Percentiles rank a stretch among this genome's conserved stretches.
These are phyloP conservation scores for Phytophthora aleatoria DNA, from an alignment of 352 stramenopile genomes.

Conservation along the genomic window DNA sequence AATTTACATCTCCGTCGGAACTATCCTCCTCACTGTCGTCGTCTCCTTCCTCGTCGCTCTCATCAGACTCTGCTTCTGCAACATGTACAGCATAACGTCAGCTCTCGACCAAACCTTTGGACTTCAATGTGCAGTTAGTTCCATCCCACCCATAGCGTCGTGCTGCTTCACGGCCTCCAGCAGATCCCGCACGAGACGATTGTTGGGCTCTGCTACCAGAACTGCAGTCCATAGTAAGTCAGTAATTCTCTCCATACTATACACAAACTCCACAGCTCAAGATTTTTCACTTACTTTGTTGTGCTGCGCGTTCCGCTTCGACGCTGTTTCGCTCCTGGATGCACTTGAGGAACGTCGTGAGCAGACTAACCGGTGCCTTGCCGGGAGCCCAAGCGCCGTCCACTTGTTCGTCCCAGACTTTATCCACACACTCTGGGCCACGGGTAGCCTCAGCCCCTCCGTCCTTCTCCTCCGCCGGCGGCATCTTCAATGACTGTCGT, in stretches of 20 bases:
- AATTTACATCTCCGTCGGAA: constrained; percentile 60
- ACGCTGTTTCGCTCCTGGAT: constrained; percentile 63
- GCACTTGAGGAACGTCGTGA: constrained; percentile 61
- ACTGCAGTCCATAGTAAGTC: constrained; percentile 37
- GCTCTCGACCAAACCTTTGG: neutral
- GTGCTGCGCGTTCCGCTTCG: constrained; percentile 47
- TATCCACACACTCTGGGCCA: constrained; percentile 52
- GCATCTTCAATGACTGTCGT: constrained; percentile 28
- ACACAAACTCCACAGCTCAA: neutral
- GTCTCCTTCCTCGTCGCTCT: constrained; percentile 38
- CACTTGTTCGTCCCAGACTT: constrained; percentile 63
- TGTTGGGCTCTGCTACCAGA: constrained; percentile 59
- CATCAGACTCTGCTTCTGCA: constrained; percentile 34
- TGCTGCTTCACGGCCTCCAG: constrained; percentile 67
- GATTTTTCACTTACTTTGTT: constrained; percentile 44
- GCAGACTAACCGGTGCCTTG: constrained; percentile 59
- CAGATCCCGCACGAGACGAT: constrained; percentile 68
- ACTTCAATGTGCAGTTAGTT: neutral
- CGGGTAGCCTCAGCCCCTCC: constrained; percentile 25
- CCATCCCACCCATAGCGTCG: constrained; percentile 43
- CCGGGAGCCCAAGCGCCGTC: constrained; percentile 67
- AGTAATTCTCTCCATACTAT: neutral
- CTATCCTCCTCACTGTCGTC: constrained; percentile 53
- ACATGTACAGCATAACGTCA: constrained; percentile 1
- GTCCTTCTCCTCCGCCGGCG: constrained; percentile 17